A percentile compares a stretch with the other conserved stretches of the same genome.
Evolutionary conservation across 768 basidiomycete species (phyloP).

Genomic region (Lactarius hatsudake): DNA sequence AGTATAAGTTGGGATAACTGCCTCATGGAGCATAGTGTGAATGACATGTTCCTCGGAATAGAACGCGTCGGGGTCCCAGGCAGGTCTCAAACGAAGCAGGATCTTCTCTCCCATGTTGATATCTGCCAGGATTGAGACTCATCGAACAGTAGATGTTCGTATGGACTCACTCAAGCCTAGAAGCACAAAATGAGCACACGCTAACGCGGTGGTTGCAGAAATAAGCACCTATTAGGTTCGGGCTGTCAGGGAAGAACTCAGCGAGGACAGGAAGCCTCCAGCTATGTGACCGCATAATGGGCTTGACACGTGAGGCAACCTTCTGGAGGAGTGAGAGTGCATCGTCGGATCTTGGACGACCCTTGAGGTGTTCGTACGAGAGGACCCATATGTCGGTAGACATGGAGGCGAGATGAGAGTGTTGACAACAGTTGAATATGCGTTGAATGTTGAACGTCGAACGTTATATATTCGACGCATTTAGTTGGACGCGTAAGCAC

Average conservation of each 20-base stretch:
- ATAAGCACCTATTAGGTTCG: constrained; percentile 65
- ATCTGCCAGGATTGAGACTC: constrained; percentile 43
- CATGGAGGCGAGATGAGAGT: constrained; percentile 38
- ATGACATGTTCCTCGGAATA: constrained; percentile 73
- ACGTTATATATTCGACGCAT: background rate
- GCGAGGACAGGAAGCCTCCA: constrained; percentile 79
- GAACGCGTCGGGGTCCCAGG: constrained; percentile 65
- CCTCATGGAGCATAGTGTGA: constrained; percentile 89
- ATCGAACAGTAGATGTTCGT: background rate
- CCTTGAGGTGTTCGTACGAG: constrained; percentile 70
- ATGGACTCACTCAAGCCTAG: constrained; percentile 30
- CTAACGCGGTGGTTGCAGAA: too few species aligned
- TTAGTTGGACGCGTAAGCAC: background rate
- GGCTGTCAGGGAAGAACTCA: constrained; percentile 83
- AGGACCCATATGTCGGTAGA: constrained; percentile 52
- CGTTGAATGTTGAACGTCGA: too few species aligned
- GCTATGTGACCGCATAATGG: constrained; percentile 83
- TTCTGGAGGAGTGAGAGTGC: constrained; percentile 67
- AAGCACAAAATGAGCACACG: background rate
- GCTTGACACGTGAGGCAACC: constrained; percentile 80
- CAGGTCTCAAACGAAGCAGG: constrained; percentile 73
- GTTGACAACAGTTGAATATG: background rate
- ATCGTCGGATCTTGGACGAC: constrained; percentile 60
- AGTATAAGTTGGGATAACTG: constrained; percentile 29
- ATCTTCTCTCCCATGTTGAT: constrained; percentile 82